Percentiles rank a stretch among this genome's conserved stretches.
Evolutionary conservation across 2,329 filamentous ascomycete genomes (phyloP).

Genomic region (Diaporthe batatas): DNA sequence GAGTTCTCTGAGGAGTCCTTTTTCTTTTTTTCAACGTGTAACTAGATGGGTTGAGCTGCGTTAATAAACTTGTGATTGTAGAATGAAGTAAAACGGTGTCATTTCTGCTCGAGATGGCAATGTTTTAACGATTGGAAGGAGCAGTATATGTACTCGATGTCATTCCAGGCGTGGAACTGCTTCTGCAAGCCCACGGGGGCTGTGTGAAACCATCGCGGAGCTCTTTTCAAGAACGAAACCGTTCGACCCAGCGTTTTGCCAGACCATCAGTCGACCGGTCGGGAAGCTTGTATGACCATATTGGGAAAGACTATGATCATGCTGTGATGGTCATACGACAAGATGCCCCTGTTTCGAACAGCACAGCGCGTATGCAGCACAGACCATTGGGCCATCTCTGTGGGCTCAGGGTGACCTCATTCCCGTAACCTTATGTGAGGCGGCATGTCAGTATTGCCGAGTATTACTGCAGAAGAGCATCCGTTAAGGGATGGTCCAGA

Average conservation of each 20-base stretch:
- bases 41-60: background rate
- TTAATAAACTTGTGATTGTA: background rate
- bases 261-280: conserved; percentile 12
- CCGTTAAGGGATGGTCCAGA: background rate
- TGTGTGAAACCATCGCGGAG: conserved; percentile 20
- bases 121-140: background rate
- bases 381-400: conserved; percentile 24
- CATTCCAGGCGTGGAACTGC: background rate
- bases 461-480: conserved; percentile 23
- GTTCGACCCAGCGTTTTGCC: conserved; percentile 17
- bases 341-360: conserved; percentile 27
- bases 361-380: conserved; percentile 30
- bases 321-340: conserved; percentile 31
- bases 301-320: conserved; percentile 15
- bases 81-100: background rate
- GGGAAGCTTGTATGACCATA: conserved; percentile 29
- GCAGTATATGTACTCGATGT: conserved; percentile 16
- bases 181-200: conserved; percentile 9
- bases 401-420: conserved; percentile 26
- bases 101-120: background rate
- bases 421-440: conserved; percentile 8
- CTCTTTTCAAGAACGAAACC: conserved; percentile 21
- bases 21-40: background rate
- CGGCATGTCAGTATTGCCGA: conserved; percentile 23
- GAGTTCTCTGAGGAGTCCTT: background rate